Evolutionary conservation across 1,139 yeast genomes (phyloP), one percentile per base, ranked within the genome.

Genomic region (Debaryomyces coudertii): DNA sequence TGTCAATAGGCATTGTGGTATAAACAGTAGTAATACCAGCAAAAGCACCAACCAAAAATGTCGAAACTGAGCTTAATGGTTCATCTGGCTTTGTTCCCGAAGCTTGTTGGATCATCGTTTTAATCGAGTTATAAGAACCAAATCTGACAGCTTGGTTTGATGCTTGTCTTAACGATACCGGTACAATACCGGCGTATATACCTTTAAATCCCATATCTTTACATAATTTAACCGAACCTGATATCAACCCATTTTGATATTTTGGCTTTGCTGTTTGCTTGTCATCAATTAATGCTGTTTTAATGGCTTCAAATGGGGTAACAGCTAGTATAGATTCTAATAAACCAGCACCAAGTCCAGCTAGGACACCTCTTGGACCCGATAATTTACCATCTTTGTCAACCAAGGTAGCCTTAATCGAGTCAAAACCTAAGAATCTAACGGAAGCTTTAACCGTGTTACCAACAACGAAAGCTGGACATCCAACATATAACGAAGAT

Each of bases 1-100:
- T 93, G 64, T 93, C 99, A 34, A 93, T 85, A 8, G 99, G 99
- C 98, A 93, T 93, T 7, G 99, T 93, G 3, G 96, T 75, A 66
- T 93, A 93, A 14, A 93, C 99, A 0, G 99, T 93, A 45, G 93
- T 85, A 43, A 87, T 77, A 23, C 99, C 99, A 1, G 97, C 96
- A 58, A 90, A 77, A 1, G 97, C 90, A 36, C 99, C 99, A 8
- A 93, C 89, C 2, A 83, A 79, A 66, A 93, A 93, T 0, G 98
- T 93, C 51, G 90, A 75, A 1, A 79, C 81, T 2, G 95, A 81
- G 44, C 90, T 80, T 53, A 93, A 76, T 5, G 97, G 96, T 52
- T 85, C 82, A 55, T 80, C 80, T 29, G 87, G 80, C 36, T 82
- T 82, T 2, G 86, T 69, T 43, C 81, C 79, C 15, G 82, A 73